Conservation (phyloP, 768 basidiomycete genomes). For the Tricholoma sp. region DNA sequence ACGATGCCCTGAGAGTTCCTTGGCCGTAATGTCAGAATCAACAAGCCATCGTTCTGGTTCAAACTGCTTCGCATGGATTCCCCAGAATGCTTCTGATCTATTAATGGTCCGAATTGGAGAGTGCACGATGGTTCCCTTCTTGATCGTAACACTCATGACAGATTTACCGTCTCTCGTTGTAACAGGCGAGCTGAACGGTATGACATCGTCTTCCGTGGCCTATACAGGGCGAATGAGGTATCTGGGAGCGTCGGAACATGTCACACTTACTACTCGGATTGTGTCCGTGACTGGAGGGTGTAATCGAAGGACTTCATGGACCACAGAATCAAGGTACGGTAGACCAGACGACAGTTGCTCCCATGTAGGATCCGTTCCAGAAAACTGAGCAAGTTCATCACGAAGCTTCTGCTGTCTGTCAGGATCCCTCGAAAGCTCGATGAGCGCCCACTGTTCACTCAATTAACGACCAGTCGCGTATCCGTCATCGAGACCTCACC, state of each 20-base stretch:
- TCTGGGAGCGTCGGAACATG: background rate
- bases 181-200: conserved; percentile 31
- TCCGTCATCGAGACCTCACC: background rate
- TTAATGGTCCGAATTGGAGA: conserved; percentile 38
- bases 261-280: conserved; percentile 3
- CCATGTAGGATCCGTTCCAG: conserved; percentile 46
- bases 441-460: conserved; percentile 40
- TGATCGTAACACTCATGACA: conserved; percentile 26
- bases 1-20: conserved; percentile 30
- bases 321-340: conserved; percentile 23
- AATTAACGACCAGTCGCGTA: background rate
- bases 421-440: conserved; percentile 44
- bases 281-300: conserved; percentile 30
- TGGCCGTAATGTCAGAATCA: conserved; percentile 16
- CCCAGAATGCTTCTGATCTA: conserved; percentile 35
- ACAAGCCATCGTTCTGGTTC: conserved; percentile 40
- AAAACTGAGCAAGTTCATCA: conserved; percentile 40
- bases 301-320: conserved; percentile 35
- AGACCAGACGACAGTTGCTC: conserved; percentile 40
- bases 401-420: conserved; percentile 45
- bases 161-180: conserved; percentile 19
- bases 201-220: conserved; percentile 33
- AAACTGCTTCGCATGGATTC: conserved; percentile 38
- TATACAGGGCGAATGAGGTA: conserved; percentile 6
- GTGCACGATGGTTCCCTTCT: conserved; percentile 33